A percentile compares a stretch with the other conserved stretches of the same genome.
These are phyloP conservation scores for Lathyrus oleraceus DNA, from an alignment of 306 rosid genomes.

Conservation along the genomic window DNA sequence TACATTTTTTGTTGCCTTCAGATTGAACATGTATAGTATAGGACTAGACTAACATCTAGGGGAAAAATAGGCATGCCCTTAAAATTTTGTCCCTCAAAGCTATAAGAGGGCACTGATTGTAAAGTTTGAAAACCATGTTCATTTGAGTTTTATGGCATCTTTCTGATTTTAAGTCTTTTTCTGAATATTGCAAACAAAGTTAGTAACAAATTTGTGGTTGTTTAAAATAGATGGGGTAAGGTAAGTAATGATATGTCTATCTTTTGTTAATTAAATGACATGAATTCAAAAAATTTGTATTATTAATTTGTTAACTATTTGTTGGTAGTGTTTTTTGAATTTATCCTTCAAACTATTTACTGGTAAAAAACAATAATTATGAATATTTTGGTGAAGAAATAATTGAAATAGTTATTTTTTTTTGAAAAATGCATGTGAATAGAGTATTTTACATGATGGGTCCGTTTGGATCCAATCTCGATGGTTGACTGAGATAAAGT, in stretches of 20 bases:
- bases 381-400: too few relatives aligned
- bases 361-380: too few relatives aligned
- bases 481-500: neutral
- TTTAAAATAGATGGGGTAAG: too few relatives aligned
- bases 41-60: conserved; percentile 53
- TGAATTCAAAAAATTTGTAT: neutral
- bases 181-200: too few relatives aligned
- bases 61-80: conserved; percentile 35
- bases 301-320: neutral
- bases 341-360: neutral
- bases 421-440: neutral
- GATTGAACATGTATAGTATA: conserved; percentile 47
- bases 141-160: conserved; percentile 26
- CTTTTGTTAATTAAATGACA: neutral
- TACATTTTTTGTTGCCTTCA: conserved; percentile 20
- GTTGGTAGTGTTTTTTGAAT: neutral
- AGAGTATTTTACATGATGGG: neutral
- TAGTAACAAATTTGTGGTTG: too few relatives aligned
- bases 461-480: neutral
- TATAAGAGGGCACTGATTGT: conserved; percentile 22
- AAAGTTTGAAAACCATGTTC: conserved; percentile 29
- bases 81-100: neutral
- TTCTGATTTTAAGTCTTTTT: neutral
- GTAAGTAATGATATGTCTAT: too few relatives aligned
- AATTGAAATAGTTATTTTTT: neutral